These are phyloP conservation scores for Suhomyces panamericanus DNA, from an alignment of 1,139 yeast species.

Conservation along the genomic window DNA sequence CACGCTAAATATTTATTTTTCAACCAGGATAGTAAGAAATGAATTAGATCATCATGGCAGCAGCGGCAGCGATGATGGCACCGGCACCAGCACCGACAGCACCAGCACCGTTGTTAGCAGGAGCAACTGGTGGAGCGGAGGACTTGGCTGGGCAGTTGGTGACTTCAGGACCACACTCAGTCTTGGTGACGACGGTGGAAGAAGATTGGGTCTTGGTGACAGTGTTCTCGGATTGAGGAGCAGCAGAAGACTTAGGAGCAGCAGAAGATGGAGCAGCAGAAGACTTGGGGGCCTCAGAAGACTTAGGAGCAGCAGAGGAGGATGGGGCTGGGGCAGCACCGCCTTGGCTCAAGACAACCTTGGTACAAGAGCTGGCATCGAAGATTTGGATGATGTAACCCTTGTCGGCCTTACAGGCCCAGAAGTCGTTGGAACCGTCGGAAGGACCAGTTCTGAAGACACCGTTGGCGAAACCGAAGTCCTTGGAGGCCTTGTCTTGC, in stretches of 20 bases:
- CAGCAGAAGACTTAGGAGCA: slow-evolving; percentile 10
- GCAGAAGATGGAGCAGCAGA: slow-evolving; percentile 10
- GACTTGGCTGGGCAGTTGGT: slow-evolving; percentile 19
- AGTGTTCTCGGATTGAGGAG: slow-evolving; percentile 8
- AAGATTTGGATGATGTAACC: slow-evolving; percentile 14
- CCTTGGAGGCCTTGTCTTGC: slow-evolving; percentile 24
- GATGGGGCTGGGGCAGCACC: slow-evolving; percentile 5
- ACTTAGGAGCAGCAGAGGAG: slow-evolving; percentile 4
- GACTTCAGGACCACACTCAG: slow-evolving; percentile 17
- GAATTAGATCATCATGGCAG: slow-evolving; percentile 18
- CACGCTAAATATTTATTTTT: neutral
- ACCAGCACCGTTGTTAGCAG: slow-evolving; percentile 18
- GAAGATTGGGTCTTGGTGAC: slow-evolving; percentile 9
- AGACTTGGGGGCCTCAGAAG: slow-evolving; percentile 6
- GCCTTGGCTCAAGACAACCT: slow-evolving; percentile 16
- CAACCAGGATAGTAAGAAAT: neutral
- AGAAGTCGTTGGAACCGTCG: slow-evolving; percentile 21
- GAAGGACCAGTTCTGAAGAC: slow-evolving; percentile 25
- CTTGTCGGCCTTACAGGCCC: slow-evolving; percentile 25
- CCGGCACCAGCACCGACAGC: slow-evolving; percentile 26
- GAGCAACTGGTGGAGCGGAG: slow-evolving; percentile 9
- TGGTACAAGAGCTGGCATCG: slow-evolving; percentile 18
- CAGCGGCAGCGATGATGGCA: slow-evolving; percentile 24
- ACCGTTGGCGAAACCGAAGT: slow-evolving; percentile 30
- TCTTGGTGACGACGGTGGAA: slow-evolving; percentile 17